A percentile compares a stretch with the other conserved stretches of the same genome.
phyloP scores from a whole-genome alignment of 140 eudicot genomes.

The Bidens hawaiensis region DNA sequence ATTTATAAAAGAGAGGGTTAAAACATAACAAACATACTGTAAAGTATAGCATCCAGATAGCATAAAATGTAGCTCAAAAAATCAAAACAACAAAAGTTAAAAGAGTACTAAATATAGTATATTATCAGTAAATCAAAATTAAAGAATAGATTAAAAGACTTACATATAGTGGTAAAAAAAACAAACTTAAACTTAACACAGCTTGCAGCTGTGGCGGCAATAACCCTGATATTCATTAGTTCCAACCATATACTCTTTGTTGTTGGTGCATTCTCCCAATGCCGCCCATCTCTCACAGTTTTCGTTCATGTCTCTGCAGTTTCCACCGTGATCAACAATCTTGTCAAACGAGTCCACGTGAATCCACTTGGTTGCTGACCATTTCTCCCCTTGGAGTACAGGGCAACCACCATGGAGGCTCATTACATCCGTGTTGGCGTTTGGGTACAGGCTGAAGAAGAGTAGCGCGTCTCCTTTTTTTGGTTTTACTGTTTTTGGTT shows the following conservation, averaged over 20 bases:
- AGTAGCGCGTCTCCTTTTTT: slow-evolving; percentile 94
- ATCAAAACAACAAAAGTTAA: no score
- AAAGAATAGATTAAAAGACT: background rate
- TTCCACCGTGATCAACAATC: slow-evolving; percentile 46
- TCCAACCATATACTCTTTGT: slow-evolving; percentile 88
- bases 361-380: slow-evolving; percentile 99
- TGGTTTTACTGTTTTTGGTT: slow-evolving; percentile 67
- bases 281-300: slow-evolving; percentile 96
- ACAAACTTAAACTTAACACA: slow-evolving; percentile 35
- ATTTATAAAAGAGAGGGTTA: background rate
- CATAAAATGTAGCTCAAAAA: no score
- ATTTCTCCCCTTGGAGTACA: slow-evolving; percentile 90
- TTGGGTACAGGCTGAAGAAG: slow-evolving; percentile 82
- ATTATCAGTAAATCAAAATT: slow-evolving; percentile 14
- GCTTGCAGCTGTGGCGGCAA: slow-evolving; percentile 87
- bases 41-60: no score
- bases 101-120: background rate
- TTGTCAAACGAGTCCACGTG: slow-evolving; percentile 89
- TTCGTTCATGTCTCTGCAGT: slow-evolving; percentile 59
- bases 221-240: slow-evolving; percentile 75
- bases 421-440: slow-evolving; percentile 60
- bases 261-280: slow-evolving; percentile 90
- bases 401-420: slow-evolving; percentile 97
- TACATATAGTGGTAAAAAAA: slow-evolving; percentile 15
- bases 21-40: slow-evolving; percentile 8